A percentile compares a stretch with the other conserved stretches of the same genome.
Conservation (phyloP, 1,284 basidiomycete species). For the Ceratobasidium sp. region DNA sequence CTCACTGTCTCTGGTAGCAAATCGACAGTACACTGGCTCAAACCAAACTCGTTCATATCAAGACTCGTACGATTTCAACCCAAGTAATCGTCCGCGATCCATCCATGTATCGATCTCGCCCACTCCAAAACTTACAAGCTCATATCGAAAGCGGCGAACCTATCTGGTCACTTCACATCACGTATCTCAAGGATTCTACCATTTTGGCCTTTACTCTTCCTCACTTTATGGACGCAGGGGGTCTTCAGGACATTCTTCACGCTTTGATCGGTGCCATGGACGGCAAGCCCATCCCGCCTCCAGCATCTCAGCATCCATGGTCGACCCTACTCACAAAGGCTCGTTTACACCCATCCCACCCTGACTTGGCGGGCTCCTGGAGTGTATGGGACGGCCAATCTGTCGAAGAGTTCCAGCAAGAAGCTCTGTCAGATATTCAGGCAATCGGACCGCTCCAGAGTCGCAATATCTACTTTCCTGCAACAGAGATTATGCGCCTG, state of each 20-base stretch:
- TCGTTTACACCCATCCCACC: too few relatives aligned
- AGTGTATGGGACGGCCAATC: neutral
- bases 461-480: constrained; percentile 26
- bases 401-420: neutral
- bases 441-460: neutral
- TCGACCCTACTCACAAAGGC: neutral
- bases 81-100: neutral
- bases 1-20: too few relatives aligned
- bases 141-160: constrained; percentile 13
- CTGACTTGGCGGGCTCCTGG: neutral
- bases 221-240: constrained; percentile 12
- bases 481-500: neutral
- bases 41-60: neutral
- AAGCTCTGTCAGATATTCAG: neutral
- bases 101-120: neutral
- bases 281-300: constrained; percentile 2
- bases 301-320: constrained; percentile 1
- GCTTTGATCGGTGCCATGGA: constrained; percentile 14
- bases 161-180: neutral
- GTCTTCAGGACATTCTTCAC: neutral
- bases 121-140: neutral
- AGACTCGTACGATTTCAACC: constrained; percentile 15
- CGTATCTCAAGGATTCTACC: constrained; percentile 16
- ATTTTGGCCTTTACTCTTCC: constrained; percentile 9
- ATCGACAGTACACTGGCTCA: neutral